A percentile compares a stretch with the other conserved stretches of the same genome.
phyloP scores from a whole-genome alignment of 2,329 filamentous ascomycete species.

The Neofusicoccum cordaticola region DNA sequence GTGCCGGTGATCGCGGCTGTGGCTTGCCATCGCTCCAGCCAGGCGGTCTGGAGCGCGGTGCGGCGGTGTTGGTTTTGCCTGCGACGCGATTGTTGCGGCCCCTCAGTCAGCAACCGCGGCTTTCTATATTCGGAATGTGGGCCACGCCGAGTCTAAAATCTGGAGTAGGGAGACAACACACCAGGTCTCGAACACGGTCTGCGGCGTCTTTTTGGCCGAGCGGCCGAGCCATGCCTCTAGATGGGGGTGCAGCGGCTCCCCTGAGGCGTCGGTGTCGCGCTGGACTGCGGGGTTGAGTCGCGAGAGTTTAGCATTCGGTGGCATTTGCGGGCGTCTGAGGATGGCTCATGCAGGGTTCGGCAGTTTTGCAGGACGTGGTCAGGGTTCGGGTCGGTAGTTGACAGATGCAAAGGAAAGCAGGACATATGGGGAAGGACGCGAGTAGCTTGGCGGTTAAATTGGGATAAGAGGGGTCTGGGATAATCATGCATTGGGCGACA shows the following conservation, averaged over 20 bases:
- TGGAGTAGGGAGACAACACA: background rate
- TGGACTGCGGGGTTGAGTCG: constrained; percentile 22
- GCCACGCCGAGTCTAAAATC: background rate
- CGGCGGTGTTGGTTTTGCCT: constrained; percentile 24
- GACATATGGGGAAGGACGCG: background rate
- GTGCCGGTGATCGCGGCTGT: constrained; percentile 7
- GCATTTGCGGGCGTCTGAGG: background rate
- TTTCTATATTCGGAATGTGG: background rate
- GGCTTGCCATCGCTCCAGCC: constrained; percentile 26
- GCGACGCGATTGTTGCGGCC: background rate
- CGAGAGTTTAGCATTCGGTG: constrained; percentile 11
- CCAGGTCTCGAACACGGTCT: constrained; percentile 25
- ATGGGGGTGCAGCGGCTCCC: constrained; percentile 24
- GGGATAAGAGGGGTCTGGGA: background rate
- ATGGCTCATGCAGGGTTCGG: background rate
- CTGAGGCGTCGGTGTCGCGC: constrained; percentile 23
- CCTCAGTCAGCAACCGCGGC: background rate
- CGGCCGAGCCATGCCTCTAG: constrained; percentile 23
- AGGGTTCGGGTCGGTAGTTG: background rate
- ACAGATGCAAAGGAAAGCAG: background rate
- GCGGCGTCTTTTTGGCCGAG: constrained; percentile 18
- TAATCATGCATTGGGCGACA: background rate
- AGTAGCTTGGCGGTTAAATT: background rate
- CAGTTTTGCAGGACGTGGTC: background rate
- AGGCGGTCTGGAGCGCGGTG: constrained; percentile 21